These are phyloP conservation scores for Candida pseudoglaebosa DNA, from an alignment of 805 yeast genomes.

Conservation along the genomic window DNA sequence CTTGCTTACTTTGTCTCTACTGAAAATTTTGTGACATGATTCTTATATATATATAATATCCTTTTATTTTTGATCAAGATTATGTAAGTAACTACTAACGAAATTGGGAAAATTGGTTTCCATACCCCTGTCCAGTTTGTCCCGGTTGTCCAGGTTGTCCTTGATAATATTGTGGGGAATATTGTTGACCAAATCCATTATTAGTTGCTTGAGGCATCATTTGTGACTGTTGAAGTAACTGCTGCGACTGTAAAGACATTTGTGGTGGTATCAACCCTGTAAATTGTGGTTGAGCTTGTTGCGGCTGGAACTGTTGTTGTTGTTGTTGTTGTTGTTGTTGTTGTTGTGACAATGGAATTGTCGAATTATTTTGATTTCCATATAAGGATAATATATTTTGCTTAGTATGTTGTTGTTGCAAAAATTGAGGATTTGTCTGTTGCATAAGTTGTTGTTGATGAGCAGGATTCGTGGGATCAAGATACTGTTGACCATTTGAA, in stretches of 20 bases:
- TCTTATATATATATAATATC: too few species aligned
- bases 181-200: slow-evolving; percentile 7
- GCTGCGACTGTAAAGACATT: slow-evolving; percentile 5
- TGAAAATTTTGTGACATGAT: too few species aligned
- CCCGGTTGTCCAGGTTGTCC: neutral
- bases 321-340: slow-evolving; percentile 12
- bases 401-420: slow-evolving; percentile 35
- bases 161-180: slow-evolving; percentile 1
- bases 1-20: too few species aligned
- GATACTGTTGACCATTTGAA: slow-evolving; percentile 60
- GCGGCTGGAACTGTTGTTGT: slow-evolving; percentile 7
- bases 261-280: slow-evolving; percentile 6
- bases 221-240: slow-evolving; percentile 8
- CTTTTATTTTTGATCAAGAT: too few species aligned
- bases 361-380: slow-evolving; percentile 30
- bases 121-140: neutral
- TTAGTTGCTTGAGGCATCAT: slow-evolving; percentile 8
- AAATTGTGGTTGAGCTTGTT: slow-evolving; percentile 8
- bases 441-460: slow-evolving; percentile 37
- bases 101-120: neutral
- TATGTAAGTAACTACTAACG: neutral
- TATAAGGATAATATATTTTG: slow-evolving; percentile 40
- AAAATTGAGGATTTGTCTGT: slow-evolving; percentile 30
- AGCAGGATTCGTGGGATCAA: slow-evolving; percentile 45
- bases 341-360: slow-evolving; percentile 15